phyloP scores from a whole-genome alignment of 805 yeast genomes.

The Debaryomyces castellii region DNA sequence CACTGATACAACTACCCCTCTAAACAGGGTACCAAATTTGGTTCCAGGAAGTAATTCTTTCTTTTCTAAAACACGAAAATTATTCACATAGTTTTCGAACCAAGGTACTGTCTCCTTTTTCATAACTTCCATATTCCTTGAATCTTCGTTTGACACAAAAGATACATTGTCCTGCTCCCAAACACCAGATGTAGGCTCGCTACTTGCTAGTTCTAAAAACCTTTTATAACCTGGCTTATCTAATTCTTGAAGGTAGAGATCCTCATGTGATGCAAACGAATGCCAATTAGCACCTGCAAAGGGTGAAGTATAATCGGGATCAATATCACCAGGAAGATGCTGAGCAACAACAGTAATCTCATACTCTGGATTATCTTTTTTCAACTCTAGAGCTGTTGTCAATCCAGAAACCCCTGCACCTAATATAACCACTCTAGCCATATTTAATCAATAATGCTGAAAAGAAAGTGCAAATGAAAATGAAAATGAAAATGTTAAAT shows the following conservation, averaged over 20 bases:
- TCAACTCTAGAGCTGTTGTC: conserved; percentile 33
- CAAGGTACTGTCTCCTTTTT: conserved; percentile 32
- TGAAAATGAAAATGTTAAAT: too few species aligned
- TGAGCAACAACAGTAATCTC: conserved; percentile 32
- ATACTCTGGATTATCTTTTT: conserved; percentile 15
- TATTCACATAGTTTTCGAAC: conserved; percentile 46
- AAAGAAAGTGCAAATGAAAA: too few species aligned
- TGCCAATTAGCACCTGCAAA: conserved; percentile 76
- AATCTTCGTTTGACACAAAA: conserved; percentile 6
- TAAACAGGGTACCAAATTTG: conserved; percentile 46
- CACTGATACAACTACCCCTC: conserved; percentile 59
- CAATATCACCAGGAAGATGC: conserved; percentile 55
- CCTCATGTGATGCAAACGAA: conserved; percentile 50
- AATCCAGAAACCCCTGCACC: conserved; percentile 42
- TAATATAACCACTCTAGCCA: conserved; percentile 14
- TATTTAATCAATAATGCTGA: background rate
- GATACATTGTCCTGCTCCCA: conserved; percentile 18
- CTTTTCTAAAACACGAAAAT: conserved; percentile 30
- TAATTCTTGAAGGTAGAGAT: conserved; percentile 33
- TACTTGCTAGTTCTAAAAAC: conserved; percentile 45
- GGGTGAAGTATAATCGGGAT: conserved; percentile 58
- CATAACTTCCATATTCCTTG: conserved; percentile 3
- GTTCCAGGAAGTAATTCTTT: conserved; percentile 43
- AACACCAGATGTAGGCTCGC: conserved; percentile 52
- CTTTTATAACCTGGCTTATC: conserved; percentile 52